phyloP scores from a whole-genome alignment of 805 yeast species.

The Metschnikowia dekortorum region DNA sequence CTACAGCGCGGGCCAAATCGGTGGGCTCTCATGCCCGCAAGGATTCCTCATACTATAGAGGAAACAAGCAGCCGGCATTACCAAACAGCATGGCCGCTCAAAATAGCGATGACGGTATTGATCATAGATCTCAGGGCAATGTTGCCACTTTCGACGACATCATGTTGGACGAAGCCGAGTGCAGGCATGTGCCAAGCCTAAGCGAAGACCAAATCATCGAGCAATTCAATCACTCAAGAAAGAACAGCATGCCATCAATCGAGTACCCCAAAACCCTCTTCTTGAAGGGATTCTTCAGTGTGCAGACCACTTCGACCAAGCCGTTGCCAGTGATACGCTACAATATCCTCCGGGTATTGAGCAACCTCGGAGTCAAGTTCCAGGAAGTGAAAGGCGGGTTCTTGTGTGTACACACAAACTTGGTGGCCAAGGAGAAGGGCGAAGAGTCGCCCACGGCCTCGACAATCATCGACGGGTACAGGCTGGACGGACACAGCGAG shows the following conservation, averaged over 20 bases:
- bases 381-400: conserved; percentile 94
- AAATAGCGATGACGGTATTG: conserved; percentile 42
- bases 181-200: conserved; percentile 30
- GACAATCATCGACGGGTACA: conserved; percentile 16
- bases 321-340: conserved; percentile 85
- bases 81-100: conserved; percentile 38
- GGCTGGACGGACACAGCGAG: conserved; percentile 22
- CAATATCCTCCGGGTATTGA: conserved; percentile 73
- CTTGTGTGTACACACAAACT: conserved; percentile 58
- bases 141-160: conserved; percentile 55
- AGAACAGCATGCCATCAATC: conserved; percentile 87
- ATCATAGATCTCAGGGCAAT: conserved; percentile 11
- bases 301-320: conserved; percentile 90
- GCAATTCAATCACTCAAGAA: conserved; percentile 51
- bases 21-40: conserved; percentile 72
- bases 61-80: conserved; percentile 39
- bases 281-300: conserved; percentile 89
- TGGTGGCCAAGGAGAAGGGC: conserved; percentile 26
- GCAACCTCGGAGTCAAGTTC: conserved; percentile 70
- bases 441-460: conserved; percentile 15
- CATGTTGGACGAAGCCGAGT: conserved; percentile 37
- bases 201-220: conserved; percentile 40
- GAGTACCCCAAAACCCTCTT: conserved; percentile 89
- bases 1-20: conserved; percentile 84
- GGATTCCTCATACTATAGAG: conserved; percentile 39